Evolutionary conservation across 306 rosid genomes (phyloP), one percentile per base, ranked within the genome.

Genomic region (Fagus sylvatica): DNA sequence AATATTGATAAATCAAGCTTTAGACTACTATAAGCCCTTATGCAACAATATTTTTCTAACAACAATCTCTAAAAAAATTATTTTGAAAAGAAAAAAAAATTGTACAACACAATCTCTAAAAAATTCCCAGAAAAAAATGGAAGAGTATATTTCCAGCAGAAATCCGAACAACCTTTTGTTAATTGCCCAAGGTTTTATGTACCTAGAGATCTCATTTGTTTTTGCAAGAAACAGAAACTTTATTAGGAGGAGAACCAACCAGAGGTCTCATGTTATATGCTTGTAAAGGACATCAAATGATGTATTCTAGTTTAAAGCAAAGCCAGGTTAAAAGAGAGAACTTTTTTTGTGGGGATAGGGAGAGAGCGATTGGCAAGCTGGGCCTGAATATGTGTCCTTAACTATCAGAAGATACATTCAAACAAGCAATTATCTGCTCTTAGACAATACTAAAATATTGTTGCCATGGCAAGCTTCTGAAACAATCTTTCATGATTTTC

Each of bases 401-500:
- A 53, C n/a, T 7, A 60, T 57, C 34, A 40, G 34, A 40, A 36
- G 61, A 34, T 61, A 16, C 34, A 28, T 8, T 42, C 53, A 22
- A 46, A 72, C 22, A n/a, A 51, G 56, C 40, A 72, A 36, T 17
- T 16, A 67, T 55, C 46, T 56, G 36, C 69, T 69, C 72, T 48
- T 22, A 69, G 57, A 61, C 84, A 81, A 79, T 87, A 90, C 93
- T 93, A 46, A 64, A 77, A 66, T 72, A 85, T 83, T 84, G 79
- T 65, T 82, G 69, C 77, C 85, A 79, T 76, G 48, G 78, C 85
- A 59, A 76, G 71, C 73, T 68, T 82, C 79, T 76, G 85, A 79
- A 90, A 85, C 61, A 84, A 72, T 83, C 77, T 78, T 53, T 77
- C 87, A 41, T 79, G 79, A 83, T 85, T 89, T 76, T 85, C 90